These are phyloP conservation scores for Solidago caesia DNA, from an alignment of 129 eudicot species.

Conservation along the genomic window DNA sequence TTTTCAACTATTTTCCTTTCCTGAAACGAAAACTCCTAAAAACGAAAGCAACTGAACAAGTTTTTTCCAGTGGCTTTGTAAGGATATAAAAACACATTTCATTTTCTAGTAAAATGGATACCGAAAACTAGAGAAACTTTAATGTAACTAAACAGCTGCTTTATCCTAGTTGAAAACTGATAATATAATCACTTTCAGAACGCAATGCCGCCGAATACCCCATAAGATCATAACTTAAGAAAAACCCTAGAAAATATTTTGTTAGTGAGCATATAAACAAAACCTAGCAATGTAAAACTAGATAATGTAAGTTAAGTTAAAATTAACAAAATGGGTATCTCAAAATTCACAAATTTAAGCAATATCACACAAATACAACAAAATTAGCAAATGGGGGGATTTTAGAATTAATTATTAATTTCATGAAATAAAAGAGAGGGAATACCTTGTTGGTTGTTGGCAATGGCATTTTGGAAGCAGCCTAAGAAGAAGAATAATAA, in stretches of 20 bases:
- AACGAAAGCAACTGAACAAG: too few relatives aligned
- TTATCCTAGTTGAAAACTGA: not conserved
- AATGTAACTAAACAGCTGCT: too few relatives aligned
- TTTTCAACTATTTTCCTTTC: too few relatives aligned
- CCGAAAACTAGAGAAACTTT: too few relatives aligned
- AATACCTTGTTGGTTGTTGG: too few relatives aligned
- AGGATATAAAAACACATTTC: too few relatives aligned
- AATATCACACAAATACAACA: not conserved
- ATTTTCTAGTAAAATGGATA: too few relatives aligned
- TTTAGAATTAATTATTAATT: not conserved
- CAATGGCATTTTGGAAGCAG: too few relatives aligned
- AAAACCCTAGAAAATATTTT: not conserved
- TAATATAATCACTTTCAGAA: not conserved
- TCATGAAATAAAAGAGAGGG: too few relatives aligned
- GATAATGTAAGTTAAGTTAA: not conserved
- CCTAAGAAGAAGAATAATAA: too few relatives aligned
- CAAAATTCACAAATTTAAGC: constrained; percentile 13
- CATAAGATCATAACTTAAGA: not conserved
- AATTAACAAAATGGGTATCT: constrained; percentile 16
- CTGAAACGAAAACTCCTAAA: too few relatives aligned
- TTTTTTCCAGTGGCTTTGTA: too few relatives aligned
- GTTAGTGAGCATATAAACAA: not conserved
- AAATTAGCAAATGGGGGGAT: constrained; percentile 4
- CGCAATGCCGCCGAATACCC: not conserved
- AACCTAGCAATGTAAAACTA: not conserved